These are phyloP conservation scores for Luffa aegyptiaca DNA, from an alignment of 306 rosid species.

Conservation along the genomic window DNA sequence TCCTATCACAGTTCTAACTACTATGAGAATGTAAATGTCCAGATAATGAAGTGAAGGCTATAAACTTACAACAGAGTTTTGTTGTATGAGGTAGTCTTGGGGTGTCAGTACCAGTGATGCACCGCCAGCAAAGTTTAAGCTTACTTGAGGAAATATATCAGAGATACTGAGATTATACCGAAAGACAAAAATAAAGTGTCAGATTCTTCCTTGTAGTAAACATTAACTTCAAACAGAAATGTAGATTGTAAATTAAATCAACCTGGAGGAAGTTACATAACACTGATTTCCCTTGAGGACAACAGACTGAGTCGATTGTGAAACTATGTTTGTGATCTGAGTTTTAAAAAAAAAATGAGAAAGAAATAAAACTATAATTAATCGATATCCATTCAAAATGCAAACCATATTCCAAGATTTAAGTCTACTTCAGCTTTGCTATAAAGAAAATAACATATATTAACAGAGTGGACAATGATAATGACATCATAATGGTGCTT, in stretches of 20 bases:
- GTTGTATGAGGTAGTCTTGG: constrained; percentile 86
- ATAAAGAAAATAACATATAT: background rate
- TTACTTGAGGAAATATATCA: constrained; percentile 79
- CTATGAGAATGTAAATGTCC: background rate
- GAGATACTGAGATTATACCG: constrained; percentile 30
- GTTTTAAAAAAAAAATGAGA: background rate
- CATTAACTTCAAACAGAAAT: background rate
- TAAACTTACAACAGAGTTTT: constrained; percentile 65
- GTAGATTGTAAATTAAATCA: constrained; percentile 3
- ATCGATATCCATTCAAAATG: background rate
- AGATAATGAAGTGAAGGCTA: background rate
- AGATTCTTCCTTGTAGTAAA: background rate
- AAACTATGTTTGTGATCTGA: constrained; percentile 50
- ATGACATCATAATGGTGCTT: constrained; percentile 14
- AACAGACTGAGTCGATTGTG: constrained; percentile 53
- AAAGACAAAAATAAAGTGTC: background rate
- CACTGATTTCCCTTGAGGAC: constrained; percentile 62
- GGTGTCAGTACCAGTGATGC: constrained; percentile 70
- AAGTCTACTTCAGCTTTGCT: background rate
- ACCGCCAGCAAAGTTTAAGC: constrained; percentile 79
- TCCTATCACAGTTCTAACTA: background rate
- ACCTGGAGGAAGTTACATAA: constrained; percentile 62
- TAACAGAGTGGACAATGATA: constrained; percentile 7
- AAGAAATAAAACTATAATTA: background rate
- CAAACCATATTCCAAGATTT: background rate